Conservation (phyloP, 306 rosid genomes). For the Astragalus glycyphyllos region DNA sequence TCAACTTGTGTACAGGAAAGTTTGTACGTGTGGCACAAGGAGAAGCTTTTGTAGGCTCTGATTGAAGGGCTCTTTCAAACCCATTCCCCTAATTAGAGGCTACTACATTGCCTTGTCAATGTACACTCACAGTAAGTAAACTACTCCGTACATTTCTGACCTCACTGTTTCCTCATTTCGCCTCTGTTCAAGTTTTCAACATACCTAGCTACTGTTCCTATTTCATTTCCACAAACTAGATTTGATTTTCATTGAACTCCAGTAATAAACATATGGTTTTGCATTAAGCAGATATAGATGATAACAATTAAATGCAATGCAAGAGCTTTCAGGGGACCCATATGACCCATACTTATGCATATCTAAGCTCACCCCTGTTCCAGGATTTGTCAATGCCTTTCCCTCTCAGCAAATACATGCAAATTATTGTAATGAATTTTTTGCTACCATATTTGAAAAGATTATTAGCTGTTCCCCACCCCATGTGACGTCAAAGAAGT, state of each 20-base stretch:
- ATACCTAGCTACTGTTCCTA: not conserved
- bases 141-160: slow-evolving; percentile 43
- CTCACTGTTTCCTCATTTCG: slow-evolving; percentile 15
- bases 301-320: slow-evolving; percentile 36
- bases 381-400: slow-evolving; percentile 2
- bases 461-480: not conserved
- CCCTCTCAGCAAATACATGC: slow-evolving; percentile 13
- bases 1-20: slow-evolving; percentile 41
- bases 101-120: slow-evolving; percentile 37
- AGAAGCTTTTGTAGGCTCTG: slow-evolving; percentile 48
- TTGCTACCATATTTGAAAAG: too few species aligned
- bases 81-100: slow-evolving; percentile 55
- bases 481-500: slow-evolving; percentile 27
- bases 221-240: not conserved
- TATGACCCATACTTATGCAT: slow-evolving; percentile 21
- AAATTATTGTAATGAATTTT: too few species aligned
- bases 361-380: slow-evolving; percentile 25
- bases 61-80: slow-evolving; percentile 33
- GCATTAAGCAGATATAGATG: not conserved
- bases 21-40: slow-evolving; percentile 48
- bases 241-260: too few species aligned
- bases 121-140: slow-evolving; percentile 50
- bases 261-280: too few species aligned
- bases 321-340: slow-evolving; percentile 7
- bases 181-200: slow-evolving; percentile 13